phyloP scores from a whole-genome alignment of 192 early-diverging fungal species.

The Oehlia diaphana region DNA sequence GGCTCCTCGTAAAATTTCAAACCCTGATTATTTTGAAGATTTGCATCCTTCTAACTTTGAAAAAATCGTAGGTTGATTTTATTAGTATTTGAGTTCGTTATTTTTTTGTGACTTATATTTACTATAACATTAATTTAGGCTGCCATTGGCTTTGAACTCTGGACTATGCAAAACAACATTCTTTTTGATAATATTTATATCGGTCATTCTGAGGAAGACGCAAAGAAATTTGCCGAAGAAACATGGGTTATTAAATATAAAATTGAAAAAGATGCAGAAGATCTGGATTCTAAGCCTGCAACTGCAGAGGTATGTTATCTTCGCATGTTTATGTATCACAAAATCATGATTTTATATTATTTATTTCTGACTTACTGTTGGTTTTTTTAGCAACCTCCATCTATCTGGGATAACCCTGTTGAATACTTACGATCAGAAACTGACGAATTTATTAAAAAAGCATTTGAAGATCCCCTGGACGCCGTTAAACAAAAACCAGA shows the following conservation, averaged over 20 bases:
- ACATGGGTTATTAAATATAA: conserved; percentile 77
- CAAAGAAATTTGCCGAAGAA: conserved; percentile 70
- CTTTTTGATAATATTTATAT: conserved; percentile 92
- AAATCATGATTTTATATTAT: background rate
- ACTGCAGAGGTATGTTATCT: background rate
- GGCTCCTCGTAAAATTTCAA: conserved; percentile 81
- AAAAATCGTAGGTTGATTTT: conserved; percentile 58
- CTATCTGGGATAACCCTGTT: conserved; percentile 43
- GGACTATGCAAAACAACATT: conserved; percentile 89
- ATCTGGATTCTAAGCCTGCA: conserved; percentile 29
- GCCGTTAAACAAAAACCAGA: conserved; percentile 41
- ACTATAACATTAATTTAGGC: conserved; percentile 21
- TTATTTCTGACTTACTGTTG: background rate
- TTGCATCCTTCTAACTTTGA: conserved; percentile 72
- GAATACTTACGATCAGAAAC: conserved; percentile 33
- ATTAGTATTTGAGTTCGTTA: background rate
- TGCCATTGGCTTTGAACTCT: conserved; percentile 89
- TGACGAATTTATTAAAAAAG: conserved; percentile 37
- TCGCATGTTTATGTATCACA: background rate
- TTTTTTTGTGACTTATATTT: background rate
- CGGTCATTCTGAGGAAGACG: conserved; percentile 69
- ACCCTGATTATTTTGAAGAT: conserved; percentile 87
- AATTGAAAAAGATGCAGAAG: conserved; percentile 63
- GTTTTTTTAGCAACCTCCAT: conserved; percentile 1
- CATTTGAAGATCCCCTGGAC: conserved; percentile 41